Base-by-base conservation (phyloP, 805 yeast genomes). In the Ogataea populi-albae region DNA sequence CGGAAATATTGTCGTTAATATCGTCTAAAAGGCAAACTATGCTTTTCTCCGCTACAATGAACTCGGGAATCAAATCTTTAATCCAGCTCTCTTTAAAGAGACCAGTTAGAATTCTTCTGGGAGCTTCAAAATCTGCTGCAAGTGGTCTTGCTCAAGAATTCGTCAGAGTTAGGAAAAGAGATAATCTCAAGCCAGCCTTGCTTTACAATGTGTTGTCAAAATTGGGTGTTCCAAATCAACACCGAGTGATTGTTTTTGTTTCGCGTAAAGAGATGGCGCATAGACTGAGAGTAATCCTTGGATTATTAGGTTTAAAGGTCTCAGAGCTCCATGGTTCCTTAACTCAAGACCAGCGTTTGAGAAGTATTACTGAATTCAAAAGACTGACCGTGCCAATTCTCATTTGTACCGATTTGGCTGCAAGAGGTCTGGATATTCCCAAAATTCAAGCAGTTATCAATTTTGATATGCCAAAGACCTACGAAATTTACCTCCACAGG, bases 341-440 rank as follows among this genome's bases (percentile, higher is more conserved):
- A 51, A 72, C 86, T 1, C 94, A 93, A 65, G 98, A 93, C 47
- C 98, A 93, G 64, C 91, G 99, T 70, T 70, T 91, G 47, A 73
- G 73, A 42, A 83, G 85, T 54, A 85, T 93, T 29, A 83, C 79
- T 8, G 83, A 80, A 40, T 93, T 93, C 68, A 87, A 86, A 51
- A 78, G 77, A 45, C 69, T 87, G 46, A 75, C 77, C 3, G 95
- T 89, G 21, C 95, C 98, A 2, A 79, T 91, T 7, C 69, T 93
- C 40, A 72, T 93, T 26, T 93, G 98, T 80, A 93, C 99, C 1
- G 99, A 93, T 73, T 75, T 93, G 61, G 98, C 98, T 2, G 91
- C 98, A 19, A 85, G 99, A 77, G 99, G 99, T 73, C 74, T 93
- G 58, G 99, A 93, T 83, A 93, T 93, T 55, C 98, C 98, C 43